phyloP scores from a whole-genome alignment of 805 yeast species.

The Zygosaccharomyces siamensis region DNA sequence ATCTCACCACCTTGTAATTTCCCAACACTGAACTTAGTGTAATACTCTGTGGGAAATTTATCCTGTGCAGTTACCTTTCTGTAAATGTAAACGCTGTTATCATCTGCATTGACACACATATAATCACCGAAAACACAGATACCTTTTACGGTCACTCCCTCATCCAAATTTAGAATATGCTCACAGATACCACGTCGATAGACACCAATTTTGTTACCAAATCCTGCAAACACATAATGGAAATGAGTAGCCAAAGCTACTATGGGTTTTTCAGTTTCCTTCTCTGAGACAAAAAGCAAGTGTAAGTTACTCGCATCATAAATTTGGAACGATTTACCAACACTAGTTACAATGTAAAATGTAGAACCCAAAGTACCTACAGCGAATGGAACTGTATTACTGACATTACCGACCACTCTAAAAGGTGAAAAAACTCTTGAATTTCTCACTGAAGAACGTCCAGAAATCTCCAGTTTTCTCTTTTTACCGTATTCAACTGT shows the following conservation, averaged over 20 bases:
- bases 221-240: slow-evolving; percentile 78
- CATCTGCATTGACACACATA: slow-evolving; percentile 51
- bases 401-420: slow-evolving; percentile 85
- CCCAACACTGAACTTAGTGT: slow-evolving; percentile 57
- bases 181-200: slow-evolving; percentile 74
- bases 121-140: slow-evolving; percentile 73
- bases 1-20: slow-evolving; percentile 62
- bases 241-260: slow-evolving; percentile 71
- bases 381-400: slow-evolving; percentile 80
- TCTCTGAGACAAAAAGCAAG: slow-evolving; percentile 77
- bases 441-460: slow-evolving; percentile 9
- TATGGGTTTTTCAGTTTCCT: slow-evolving; percentile 66
- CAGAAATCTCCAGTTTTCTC: slow-evolving; percentile 15
- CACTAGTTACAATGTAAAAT: slow-evolving; percentile 82
- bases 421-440: slow-evolving; percentile 80
- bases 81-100: slow-evolving; percentile 49
- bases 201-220: slow-evolving; percentile 66
- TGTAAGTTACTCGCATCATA: slow-evolving; percentile 87
- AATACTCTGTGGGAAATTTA: slow-evolving; percentile 54
- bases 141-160: slow-evolving; percentile 40
- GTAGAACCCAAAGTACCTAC: slow-evolving; percentile 84
- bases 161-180: slow-evolving; percentile 34
- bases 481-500: slow-evolving; percentile 16
- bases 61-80: slow-evolving; percentile 38
- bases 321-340: slow-evolving; percentile 85